Evolutionary conservation across 352 stramenopile genomes (phyloP).

Genomic region (Pythium vanterpoolii): DNA sequence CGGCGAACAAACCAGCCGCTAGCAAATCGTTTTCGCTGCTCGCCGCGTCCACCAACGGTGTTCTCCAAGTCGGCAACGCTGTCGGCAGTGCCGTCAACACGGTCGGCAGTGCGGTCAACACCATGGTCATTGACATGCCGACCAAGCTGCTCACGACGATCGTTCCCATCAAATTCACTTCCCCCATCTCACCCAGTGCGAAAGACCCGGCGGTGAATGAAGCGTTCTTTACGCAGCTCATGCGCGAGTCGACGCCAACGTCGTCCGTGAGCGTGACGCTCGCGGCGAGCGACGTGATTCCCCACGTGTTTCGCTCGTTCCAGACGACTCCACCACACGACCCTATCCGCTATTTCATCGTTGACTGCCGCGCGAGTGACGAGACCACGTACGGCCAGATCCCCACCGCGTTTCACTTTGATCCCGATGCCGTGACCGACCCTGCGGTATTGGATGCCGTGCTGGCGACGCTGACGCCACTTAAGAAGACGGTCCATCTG

Average conservation of each 20-base stretch:
- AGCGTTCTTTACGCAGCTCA: conserved; percentile 58
- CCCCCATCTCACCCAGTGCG: conserved; percentile 4
- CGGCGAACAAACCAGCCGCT: background rate
- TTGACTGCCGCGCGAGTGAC: conserved; percentile 61
- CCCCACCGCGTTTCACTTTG: conserved; percentile 75
- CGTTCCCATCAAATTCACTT: conserved; percentile 25
- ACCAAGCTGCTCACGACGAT: conserved; percentile 55
- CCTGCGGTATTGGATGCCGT: conserved; percentile 53
- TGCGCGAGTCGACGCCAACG: conserved; percentile 39
- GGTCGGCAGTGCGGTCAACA: conserved; percentile 34
- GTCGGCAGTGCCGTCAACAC: conserved; percentile 15
- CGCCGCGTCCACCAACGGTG: conserved; percentile 57
- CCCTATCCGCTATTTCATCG: conserved; percentile 69
- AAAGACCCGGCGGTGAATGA: conserved; percentile 30
- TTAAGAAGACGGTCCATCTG: conserved; percentile 69
- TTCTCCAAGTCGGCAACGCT: conserved; percentile 40
- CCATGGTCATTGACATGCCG: conserved; percentile 64
- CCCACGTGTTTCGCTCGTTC: conserved; percentile 69
- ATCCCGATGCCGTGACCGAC: conserved; percentile 61
- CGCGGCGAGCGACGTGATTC: conserved; percentile 57
- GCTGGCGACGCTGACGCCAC: conserved; percentile 54
- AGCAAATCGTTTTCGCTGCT: conserved; percentile 51
- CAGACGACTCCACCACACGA: conserved; percentile 31
- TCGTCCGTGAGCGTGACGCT: conserved; percentile 56
- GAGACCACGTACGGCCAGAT: conserved; percentile 51